A percentile compares a stretch with the other conserved stretches of the same genome.
These are phyloP conservation scores for Lathyrus tuberosus DNA, from an alignment of 306 rosid genomes.

Conservation along the genomic window DNA sequence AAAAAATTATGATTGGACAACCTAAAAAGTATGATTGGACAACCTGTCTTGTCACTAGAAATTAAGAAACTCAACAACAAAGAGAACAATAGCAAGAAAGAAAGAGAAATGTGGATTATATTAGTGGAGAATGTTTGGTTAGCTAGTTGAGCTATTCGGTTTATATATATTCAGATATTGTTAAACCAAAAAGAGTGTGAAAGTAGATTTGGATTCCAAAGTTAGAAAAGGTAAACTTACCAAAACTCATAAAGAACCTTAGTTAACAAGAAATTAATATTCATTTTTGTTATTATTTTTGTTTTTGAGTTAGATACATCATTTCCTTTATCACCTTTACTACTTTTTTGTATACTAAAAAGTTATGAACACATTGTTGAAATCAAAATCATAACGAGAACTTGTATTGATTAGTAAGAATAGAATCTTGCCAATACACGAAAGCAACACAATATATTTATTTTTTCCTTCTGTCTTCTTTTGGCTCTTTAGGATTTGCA, in stretches of 20 bases:
- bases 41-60: constrained; percentile 30
- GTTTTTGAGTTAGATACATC: neutral
- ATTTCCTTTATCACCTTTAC: constrained; percentile 21
- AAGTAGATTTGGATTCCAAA: constrained; percentile 48
- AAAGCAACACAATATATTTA: constrained; percentile 22
- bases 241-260: constrained; percentile 1
- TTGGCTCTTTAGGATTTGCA: constrained; percentile 6
- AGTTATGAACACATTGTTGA: constrained; percentile 25
- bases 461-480: neutral
- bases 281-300: neutral
- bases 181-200: constrained; percentile 37
- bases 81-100: constrained; percentile 27
- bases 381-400: constrained; percentile 32
- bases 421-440: constrained; percentile 37
- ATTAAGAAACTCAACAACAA: constrained; percentile 20
- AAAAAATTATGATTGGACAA: constrained; percentile 14
- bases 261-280: neutral
- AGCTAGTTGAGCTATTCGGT: constrained; percentile 30
- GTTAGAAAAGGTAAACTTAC: constrained; percentile 27
- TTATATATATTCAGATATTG: constrained; percentile 38
- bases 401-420: constrained; percentile 5
- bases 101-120: constrained; percentile 3
- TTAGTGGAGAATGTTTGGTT: constrained; percentile 36
- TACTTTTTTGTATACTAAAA: neutral
- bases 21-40: constrained; percentile 20